Evolutionary conservation across 2,329 filamentous ascomycete species (phyloP), one percentile per base, ranked within the genome.

Genomic region (Elsinoe australis): DNA sequence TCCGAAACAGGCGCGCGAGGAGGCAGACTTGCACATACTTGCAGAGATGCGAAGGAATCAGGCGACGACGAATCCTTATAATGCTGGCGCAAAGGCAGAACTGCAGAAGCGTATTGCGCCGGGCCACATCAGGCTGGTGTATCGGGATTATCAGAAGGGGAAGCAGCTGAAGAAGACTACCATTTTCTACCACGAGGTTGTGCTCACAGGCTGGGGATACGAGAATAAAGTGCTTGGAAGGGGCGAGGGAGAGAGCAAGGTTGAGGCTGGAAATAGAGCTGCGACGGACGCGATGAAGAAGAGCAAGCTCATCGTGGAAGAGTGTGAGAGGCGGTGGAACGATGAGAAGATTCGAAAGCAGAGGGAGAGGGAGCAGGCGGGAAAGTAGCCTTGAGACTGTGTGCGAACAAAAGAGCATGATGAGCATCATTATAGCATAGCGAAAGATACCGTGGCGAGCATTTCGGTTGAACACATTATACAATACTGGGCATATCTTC

Each of bases 121-220:
- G 4, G 58, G 56, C 14, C 58, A 59, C 7, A 58, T 66, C 49
- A 65, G 64, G 52, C 55, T 71, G 7, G 54, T 62, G 2, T 71
- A 69, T 47, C 55, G 73, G 51, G 77, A 83, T 34, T 67, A 78
- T 53, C 69, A 67, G 24, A 63, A 69, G 3, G 71, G 74, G 52
- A 70, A 71, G 32, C 78, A 75, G 58, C 73, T 82, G 63, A 81
- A 76, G 14, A 64, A 80, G 19, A 59, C 59, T 6, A 61, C 64
- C 48, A 63, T 54, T 26, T 86, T 77, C 59, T 76, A 73, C 2
- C 72, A 87, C 1, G 82, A 75, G 1, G 73, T 79, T 0, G 84
- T 78, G 56, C 67, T 87, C 21, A 75, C 78, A 15, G 84, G 83
- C 0, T 85, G 80, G 72, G 84, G 83, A 3, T 79, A 83, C 62